Conservation (phyloP, 768 basidiomycete genomes). For the Boletellus sp. region DNA sequence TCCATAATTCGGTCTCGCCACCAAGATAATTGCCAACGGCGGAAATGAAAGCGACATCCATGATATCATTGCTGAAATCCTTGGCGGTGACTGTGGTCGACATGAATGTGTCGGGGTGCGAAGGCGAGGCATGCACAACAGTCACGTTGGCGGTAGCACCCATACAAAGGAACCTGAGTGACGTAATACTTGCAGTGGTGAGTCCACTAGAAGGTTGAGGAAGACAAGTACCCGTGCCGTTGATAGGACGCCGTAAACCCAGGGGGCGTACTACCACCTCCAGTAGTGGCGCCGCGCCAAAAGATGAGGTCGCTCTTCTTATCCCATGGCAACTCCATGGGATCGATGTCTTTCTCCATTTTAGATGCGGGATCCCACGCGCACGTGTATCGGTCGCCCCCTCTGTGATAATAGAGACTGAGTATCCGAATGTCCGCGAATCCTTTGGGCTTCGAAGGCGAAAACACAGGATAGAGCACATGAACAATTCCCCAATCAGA, state of each 20-base stretch:
- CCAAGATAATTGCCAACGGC: conserved; percentile 75
- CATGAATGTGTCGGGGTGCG: conserved; percentile 51
- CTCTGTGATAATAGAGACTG: conserved; percentile 92
- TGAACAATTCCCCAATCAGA: conserved; percentile 93
- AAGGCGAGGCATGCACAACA: conserved; percentile 68
- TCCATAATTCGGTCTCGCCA: conserved; percentile 61
- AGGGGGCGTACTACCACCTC: conserved; percentile 83
- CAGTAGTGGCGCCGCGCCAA: conserved; percentile 96
- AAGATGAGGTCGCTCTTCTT: conserved; percentile 83
- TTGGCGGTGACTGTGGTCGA: conserved; percentile 57
- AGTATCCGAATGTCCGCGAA: conserved; percentile 92
- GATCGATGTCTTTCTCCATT: too few relatives aligned
- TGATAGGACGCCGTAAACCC: conserved; percentile 84
- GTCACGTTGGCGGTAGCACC: conserved; percentile 54
- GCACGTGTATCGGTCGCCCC: conserved; percentile 79
- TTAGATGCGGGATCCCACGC: conserved; percentile 87
- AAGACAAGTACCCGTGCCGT: conserved; percentile 62
- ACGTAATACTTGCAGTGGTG: background rate
- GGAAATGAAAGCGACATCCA: conserved; percentile 87
- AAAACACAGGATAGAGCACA: conserved; percentile 86
- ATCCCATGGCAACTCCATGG: conserved; percentile 88
- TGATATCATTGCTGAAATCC: conserved; percentile 70
- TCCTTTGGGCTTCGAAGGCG: conserved; percentile 81
- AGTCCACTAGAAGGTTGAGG: background rate
- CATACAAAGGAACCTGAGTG: conserved; percentile 67